A percentile compares a stretch with the other conserved stretches of the same genome.
These are phyloP conservation scores for Zygoascus biomembranicola DNA, from an alignment of 805 yeast genomes.

Conservation along the genomic window DNA sequence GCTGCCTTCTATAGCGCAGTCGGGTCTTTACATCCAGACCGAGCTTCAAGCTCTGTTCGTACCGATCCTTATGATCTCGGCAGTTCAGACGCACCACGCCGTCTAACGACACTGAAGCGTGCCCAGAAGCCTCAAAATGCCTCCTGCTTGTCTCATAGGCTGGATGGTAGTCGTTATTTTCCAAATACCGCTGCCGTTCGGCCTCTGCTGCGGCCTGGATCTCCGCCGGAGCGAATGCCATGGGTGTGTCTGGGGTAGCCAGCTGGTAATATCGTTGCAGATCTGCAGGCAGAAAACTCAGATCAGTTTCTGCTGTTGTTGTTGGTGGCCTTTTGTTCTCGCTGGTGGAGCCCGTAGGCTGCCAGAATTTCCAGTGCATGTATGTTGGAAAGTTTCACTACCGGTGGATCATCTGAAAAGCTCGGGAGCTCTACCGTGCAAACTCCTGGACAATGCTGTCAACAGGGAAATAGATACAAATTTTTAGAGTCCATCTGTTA, in stretches of 20 bases:
- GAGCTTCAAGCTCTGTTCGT: conserved; percentile 1
- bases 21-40: not conserved
- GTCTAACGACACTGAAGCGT: not conserved
- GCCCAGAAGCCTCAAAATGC: not conserved
- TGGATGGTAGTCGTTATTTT: not conserved
- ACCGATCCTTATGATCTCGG: not conserved
- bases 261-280: conserved; percentile 12
- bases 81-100: conserved; percentile 2
- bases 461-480: no score
- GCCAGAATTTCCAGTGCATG: not conserved
- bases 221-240: conserved; percentile 12
- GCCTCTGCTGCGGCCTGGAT: conserved; percentile 1
- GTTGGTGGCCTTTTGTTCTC: not conserved
- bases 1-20: not conserved
- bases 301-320: not conserved
- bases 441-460: no score
- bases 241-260: conserved; percentile 14
- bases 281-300: conserved; percentile 9
- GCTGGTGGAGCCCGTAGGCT: not conserved
- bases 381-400: not conserved
- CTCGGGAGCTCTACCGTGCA: no score
- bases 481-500: no score
- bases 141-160: not conserved
- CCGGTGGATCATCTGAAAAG: no score
- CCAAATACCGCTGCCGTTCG: not conserved